phyloP scores from a whole-genome alignment of 192 early-diverging fungal species.

The Podila verticillata region DNA sequence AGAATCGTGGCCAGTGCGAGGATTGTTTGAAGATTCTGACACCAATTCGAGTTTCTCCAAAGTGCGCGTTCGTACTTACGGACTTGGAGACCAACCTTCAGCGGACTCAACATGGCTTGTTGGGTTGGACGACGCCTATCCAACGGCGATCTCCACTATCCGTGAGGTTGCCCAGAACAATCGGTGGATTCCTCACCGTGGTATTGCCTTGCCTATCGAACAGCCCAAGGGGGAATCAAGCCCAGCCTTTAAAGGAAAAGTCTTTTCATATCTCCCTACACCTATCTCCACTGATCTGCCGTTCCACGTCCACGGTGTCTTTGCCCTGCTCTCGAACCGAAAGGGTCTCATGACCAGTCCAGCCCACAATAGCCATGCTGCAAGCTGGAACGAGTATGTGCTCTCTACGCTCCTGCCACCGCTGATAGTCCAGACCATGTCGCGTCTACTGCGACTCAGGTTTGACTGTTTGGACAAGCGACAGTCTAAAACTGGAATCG shows the following conservation, averaged over 20 bases:
- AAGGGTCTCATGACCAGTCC: conserved; percentile 15
- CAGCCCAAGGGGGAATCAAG: not conserved
- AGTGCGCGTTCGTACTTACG: too few relatives aligned
- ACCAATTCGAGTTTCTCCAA: too few relatives aligned
- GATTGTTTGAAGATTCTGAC: too few relatives aligned
- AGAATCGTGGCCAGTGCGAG: too few relatives aligned
- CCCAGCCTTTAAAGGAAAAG: conserved; percentile 2
- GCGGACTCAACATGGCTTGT: conserved; percentile 7
- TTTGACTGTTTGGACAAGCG: too few relatives aligned
- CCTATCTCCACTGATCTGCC: conserved; percentile 27
- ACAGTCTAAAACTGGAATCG: too few relatives aligned
- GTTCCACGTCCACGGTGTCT: conserved; percentile 52
- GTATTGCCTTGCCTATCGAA: conserved; percentile 9
- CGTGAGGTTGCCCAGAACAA: not conserved
- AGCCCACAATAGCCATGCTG: not conserved
- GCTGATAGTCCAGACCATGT: too few relatives aligned
- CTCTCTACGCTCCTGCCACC: conserved; percentile 1
- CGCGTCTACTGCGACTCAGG: too few relatives aligned
- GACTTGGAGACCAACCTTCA: too few relatives aligned
- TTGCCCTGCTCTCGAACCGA: conserved; percentile 43
- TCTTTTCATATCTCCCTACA: conserved; percentile 47
- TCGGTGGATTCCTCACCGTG: conserved; percentile 22
- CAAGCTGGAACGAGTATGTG: conserved; percentile 15
- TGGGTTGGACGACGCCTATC: not conserved
- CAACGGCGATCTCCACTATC: not conserved